These are phyloP conservation scores for Trichodelitschia bisporula DNA, from an alignment of 495 filamentous ascomycete species.

Conservation along the genomic window DNA sequence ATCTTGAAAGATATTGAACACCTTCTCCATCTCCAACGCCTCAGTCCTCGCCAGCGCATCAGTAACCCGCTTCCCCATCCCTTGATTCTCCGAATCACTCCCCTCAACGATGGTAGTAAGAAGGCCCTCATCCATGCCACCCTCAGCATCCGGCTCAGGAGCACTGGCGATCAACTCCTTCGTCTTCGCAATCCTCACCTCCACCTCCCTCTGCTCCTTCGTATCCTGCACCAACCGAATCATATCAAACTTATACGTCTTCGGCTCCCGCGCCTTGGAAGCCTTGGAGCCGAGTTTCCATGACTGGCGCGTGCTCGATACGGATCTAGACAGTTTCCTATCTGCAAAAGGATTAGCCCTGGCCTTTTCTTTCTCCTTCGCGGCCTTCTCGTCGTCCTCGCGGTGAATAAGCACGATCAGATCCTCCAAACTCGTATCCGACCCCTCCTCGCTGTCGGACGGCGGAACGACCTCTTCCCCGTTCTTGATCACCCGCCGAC, in stretches of 20 bases:
- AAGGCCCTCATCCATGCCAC: too few species aligned
- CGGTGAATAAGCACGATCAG: neutral
- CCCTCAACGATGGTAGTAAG: too few species aligned
- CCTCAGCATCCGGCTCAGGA: too few species aligned
- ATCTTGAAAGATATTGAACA: neutral
- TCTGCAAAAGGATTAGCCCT: too few species aligned
- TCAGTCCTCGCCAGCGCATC: too few species aligned
- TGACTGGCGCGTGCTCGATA: neutral
- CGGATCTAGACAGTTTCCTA: too few species aligned
- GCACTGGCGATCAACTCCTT: too few species aligned
- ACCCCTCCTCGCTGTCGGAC: conserved; percentile 1
- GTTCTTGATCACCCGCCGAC: neutral
- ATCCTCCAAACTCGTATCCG: neutral
- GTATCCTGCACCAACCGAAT: neutral
- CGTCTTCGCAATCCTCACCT: too few species aligned
- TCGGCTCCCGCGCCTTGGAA: neutral
- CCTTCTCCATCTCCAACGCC: neutral
- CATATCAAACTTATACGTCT: neutral
- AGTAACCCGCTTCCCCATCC: too few species aligned
- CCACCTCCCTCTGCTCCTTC: too few species aligned
- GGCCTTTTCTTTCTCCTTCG: neutral
- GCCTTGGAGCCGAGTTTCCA: neutral
- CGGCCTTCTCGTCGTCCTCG: neutral
- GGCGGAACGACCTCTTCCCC: neutral
- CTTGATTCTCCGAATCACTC: too few species aligned